Conservation (phyloP, 495 filamentous ascomycete genomes). For the Daldinia loculata region DNA sequence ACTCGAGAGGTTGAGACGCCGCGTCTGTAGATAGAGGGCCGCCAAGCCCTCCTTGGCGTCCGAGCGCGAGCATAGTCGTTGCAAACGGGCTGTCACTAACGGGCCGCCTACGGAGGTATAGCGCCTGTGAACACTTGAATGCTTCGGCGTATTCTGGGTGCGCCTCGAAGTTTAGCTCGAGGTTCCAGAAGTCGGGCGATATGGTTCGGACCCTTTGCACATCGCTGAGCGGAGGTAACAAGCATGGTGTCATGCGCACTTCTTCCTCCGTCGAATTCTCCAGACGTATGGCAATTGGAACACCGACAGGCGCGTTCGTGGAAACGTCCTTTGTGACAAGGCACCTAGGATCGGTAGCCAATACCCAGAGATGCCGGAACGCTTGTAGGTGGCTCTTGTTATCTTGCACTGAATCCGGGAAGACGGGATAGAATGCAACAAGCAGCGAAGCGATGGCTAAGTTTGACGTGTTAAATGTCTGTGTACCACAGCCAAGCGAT, state of each 20-base stretch:
- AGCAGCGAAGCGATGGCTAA: slow-evolving; percentile 85
- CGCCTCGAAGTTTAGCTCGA: slow-evolving; percentile 78
- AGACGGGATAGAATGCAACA: slow-evolving; percentile 93
- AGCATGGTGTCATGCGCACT: slow-evolving; percentile 70
- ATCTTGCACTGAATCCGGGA: slow-evolving; percentile 86
- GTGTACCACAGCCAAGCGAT: slow-evolving; percentile 89
- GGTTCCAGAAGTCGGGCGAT: slow-evolving; percentile 82
- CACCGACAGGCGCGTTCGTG: slow-evolving; percentile 76
- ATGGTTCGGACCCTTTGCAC: slow-evolving; percentile 73
- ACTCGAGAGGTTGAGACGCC: slow-evolving; percentile 66
- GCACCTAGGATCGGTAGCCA: slow-evolving; percentile 90
- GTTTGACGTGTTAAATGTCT: slow-evolving; percentile 90
- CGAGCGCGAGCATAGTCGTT: slow-evolving; percentile 73
- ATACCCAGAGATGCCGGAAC: slow-evolving; percentile 96
- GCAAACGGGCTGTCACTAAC: slow-evolving; percentile 76
- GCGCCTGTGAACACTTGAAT: slow-evolving; percentile 77
- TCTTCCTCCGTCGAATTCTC: slow-evolving; percentile 57
- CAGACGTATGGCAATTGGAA: slow-evolving; percentile 67
- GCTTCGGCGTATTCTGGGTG: slow-evolving; percentile 70
- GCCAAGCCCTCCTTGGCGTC: slow-evolving; percentile 52
- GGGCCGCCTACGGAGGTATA: slow-evolving; percentile 83
- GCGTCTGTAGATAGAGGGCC: slow-evolving; percentile 28
- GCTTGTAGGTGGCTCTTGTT: slow-evolving; percentile 95
- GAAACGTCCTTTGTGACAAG: slow-evolving; percentile 85
- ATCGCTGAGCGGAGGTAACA: slow-evolving; percentile 79